These are phyloP conservation scores for Blastobotrys robertii DNA, from an alignment of 805 yeast species.

Conservation along the genomic window DNA sequence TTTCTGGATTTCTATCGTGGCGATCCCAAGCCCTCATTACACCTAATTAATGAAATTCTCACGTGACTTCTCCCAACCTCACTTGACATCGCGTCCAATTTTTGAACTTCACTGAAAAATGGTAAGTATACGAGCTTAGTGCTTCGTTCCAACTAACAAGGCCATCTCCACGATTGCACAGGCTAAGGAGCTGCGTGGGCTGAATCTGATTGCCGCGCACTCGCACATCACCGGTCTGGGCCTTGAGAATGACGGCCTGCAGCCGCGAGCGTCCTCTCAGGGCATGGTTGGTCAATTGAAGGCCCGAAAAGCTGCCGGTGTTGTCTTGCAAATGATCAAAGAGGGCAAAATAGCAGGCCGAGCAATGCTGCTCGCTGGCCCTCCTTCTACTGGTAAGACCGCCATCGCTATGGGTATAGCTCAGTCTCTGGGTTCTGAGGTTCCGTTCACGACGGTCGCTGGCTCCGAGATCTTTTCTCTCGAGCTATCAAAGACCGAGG, in stretches of 20 bases:
- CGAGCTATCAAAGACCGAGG: constrained; percentile 92
- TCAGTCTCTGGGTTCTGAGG: constrained; percentile 48
- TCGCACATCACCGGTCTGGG: constrained; percentile 96
- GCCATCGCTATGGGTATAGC: constrained; percentile 88
- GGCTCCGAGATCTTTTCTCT: constrained; percentile 90
- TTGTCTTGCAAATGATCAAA: constrained; percentile 84
- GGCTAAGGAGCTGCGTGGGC: constrained; percentile 44
- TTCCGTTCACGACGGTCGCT: constrained; percentile 91
- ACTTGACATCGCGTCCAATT: no score
- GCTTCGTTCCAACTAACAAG: constrained; percentile 11
- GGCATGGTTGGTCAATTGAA: constrained; percentile 97
- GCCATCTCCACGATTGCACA: constrained; percentile 32
- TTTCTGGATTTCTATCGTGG: background rate
- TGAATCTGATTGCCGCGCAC: constrained; percentile 90
- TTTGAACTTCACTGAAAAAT: background rate
- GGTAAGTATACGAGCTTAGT: background rate
- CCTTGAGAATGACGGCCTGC: constrained; percentile 72
- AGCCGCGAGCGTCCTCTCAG: constrained; percentile 71
- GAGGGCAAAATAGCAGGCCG: constrained; percentile 95
- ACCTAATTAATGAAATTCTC: background rate
- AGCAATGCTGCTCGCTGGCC: constrained; percentile 93
- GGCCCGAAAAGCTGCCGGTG: constrained; percentile 95
- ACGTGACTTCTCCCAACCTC: background rate
- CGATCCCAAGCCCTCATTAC: background rate
- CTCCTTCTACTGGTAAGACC: constrained; percentile 98